Percentiles rank a stretch among this genome's conserved stretches.
Conservation (phyloP, 768 basidiomycete genomes). For the Rhodotorula taiwanensis region DNA sequence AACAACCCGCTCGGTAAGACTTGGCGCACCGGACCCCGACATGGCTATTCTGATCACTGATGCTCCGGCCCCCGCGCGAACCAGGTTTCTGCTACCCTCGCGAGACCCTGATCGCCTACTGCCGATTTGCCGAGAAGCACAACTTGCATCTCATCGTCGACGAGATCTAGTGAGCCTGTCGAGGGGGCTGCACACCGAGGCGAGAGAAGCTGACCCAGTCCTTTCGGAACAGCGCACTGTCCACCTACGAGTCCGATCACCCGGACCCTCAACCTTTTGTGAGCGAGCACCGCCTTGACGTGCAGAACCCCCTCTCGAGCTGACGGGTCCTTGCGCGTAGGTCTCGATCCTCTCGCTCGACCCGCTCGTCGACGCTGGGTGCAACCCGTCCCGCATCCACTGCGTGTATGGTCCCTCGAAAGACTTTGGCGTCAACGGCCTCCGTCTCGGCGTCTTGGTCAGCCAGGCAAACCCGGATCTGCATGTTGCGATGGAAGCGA, state of each 20-base stretch:
- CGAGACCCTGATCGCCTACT: slow-evolving; percentile 36
- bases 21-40: too few species aligned
- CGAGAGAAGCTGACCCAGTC: neutral
- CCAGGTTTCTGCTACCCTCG: slow-evolving; percentile 39
- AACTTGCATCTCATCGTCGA: slow-evolving; percentile 36
- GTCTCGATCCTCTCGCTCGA: slow-evolving; percentile 39
- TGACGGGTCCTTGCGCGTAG: too few species aligned
- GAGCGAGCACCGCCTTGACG: too few species aligned
- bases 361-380: slow-evolving; percentile 33
- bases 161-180: slow-evolving; percentile 33
- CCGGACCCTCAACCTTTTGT: neutral
- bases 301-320: too few species aligned
- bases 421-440: slow-evolving; percentile 40
- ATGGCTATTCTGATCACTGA: neutral
- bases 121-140: slow-evolving; percentile 36
- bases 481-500: slow-evolving; percentile 34
- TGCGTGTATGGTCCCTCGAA: slow-evolving; percentile 35
- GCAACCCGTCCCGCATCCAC: slow-evolving; percentile 35
- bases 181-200: neutral
- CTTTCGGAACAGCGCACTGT: slow-evolving; percentile 20
- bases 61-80: neutral
- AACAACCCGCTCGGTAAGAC: slow-evolving; percentile 38
- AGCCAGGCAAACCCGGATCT: slow-evolving; percentile 39
- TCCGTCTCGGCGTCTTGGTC: slow-evolving; percentile 39
- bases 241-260: slow-evolving; percentile 14